Evolutionary conservation across 805 yeast species (phyloP), one percentile per base, ranked within the genome.

Genomic region (Candida bentonensis): DNA sequence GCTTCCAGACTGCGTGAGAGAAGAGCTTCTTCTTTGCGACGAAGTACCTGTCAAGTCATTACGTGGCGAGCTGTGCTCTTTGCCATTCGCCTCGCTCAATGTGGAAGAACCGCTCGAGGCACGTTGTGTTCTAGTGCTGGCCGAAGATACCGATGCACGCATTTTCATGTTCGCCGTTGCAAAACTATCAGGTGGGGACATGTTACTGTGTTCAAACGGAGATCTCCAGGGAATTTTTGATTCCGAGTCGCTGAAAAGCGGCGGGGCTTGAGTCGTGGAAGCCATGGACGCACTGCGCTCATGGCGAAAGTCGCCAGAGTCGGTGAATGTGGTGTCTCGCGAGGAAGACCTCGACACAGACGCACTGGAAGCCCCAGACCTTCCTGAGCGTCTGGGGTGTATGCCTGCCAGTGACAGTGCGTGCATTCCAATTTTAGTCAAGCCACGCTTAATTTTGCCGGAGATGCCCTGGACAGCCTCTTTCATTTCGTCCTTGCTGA

Each of bases 391-490:
- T 13, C 55, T 40, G 3, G 54, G 44, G 17, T 58, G 45, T 11
- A 58, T 43, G 3, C 62, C 61, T 3, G 61, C 58, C 42, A 56
- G 43, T 27, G 53, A 58, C 26, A 58, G 44, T 1, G 62, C 60
- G 3, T 52, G 47, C 22, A 49, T 44, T 34, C 60, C 60, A 20
- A 58, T 42, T 41, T 66, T 67, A 3, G 70, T 62, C 3, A 78
- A 54, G 22, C 73, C 70, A 46, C 67, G 70, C 51, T 68, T 74
- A 39, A 85, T 68, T 44, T 79, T 69, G 42, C 76, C 72, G 4
- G 87, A 88, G 42, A 86, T 70, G n/a, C 95, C 95, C 27, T 79
- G 72, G 2, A 86, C 86, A 1, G 95, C 95, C 48, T 76, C 73
- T 49, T 78, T 73, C 4, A 83, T 71, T 47, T 86, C 95, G 46